phyloP scores from a whole-genome alignment of 257 asterid species.

The Salvia miltiorrhiza region DNA sequence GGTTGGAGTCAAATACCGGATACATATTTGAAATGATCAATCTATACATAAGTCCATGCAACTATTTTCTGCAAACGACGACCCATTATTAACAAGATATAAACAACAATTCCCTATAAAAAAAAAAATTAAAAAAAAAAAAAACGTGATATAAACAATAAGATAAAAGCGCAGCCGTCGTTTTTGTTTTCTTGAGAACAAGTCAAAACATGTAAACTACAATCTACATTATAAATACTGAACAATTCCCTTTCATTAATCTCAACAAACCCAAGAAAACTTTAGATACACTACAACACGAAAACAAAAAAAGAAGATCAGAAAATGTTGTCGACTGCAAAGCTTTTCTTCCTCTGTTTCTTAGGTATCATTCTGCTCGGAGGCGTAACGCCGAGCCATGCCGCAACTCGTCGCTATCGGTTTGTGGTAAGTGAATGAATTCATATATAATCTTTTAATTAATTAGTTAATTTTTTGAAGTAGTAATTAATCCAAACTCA shows the following conservation, averaged over 20 bases:
- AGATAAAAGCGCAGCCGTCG: conserved; percentile 3
- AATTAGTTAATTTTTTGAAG: no score
- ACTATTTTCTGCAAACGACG: not conserved
- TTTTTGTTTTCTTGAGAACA: not conserved
- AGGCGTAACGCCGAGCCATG: conserved; percentile 9
- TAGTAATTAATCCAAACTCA: not conserved
- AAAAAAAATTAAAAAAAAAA: no score
- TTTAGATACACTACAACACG: not conserved
- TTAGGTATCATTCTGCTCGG: conserved; percentile 17
- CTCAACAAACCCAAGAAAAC: not conserved
- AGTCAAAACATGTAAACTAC: conserved; percentile 13
- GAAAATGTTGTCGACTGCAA: conserved; percentile 22
- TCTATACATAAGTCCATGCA: not conserved
- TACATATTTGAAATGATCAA: not conserved
- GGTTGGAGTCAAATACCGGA: not conserved
- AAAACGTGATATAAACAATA: no score
- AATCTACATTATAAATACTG: conserved; percentile 28
- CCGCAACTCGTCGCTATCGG: conserved; percentile 27
- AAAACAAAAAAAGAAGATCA: not conserved
- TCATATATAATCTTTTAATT: no score
- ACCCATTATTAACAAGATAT: not conserved
- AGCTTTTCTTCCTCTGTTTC: conserved; percentile 10
- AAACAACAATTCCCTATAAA: no score
- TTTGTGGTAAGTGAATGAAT: conserved; percentile 14
- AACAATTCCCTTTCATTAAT: conserved; percentile 18